Evolutionary conservation across 176 grass and related monocot species (phyloP), one percentile per base, ranked within the genome.

Genomic region (Alloteropsis semialata): DNA sequence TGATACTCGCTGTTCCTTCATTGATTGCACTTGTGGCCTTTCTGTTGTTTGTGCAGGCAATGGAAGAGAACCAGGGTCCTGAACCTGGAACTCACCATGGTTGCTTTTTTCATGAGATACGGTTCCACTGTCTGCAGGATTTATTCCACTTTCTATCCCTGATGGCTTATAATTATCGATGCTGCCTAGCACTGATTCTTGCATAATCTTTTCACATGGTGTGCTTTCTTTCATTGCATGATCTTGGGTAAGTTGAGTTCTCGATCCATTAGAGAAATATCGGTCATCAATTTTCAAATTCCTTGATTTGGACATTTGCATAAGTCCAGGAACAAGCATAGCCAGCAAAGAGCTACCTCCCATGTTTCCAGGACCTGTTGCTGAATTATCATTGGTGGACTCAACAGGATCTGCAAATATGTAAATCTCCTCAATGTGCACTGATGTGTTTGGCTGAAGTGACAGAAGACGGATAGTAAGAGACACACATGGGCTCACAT

Each of bases 341-440:
- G 91, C 87, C 51, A 93, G 83, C 38, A 96, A 78, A 83, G 96
- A 96, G 88, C 87, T 90, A 80, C 77, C 83, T 55, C 82, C 88
- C 11, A 86, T 80, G 69, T 87, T 90, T 80, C 80, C 89, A 72
- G 61, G 73, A 56, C 74, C 21, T 8, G 25, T 62, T 86, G 69
- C 59, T 68, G 76, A 65, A 76, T 81, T 74, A 73, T 91, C 88
- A 67, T 75, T 68, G 39, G 69, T 65, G 65, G 57, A 59, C 64
- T 92, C 93, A 69, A 92, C 61, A 78, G 85, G 97, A 82, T 99
- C 87, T 75, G 80, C 89, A 87, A 80, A 92, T 87, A 99, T 87
- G 83, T 94, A 96, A 68, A 99, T 94, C 77, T 96, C 93, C 46
- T 91, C 89, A n/a, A 99, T 83, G 74, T 94, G 91, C 76, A 96